A percentile compares a stretch with the other conserved stretches of the same genome.
phyloP scores from a whole-genome alignment of 148 eudicot species.

The Bassia scoparia region DNA sequence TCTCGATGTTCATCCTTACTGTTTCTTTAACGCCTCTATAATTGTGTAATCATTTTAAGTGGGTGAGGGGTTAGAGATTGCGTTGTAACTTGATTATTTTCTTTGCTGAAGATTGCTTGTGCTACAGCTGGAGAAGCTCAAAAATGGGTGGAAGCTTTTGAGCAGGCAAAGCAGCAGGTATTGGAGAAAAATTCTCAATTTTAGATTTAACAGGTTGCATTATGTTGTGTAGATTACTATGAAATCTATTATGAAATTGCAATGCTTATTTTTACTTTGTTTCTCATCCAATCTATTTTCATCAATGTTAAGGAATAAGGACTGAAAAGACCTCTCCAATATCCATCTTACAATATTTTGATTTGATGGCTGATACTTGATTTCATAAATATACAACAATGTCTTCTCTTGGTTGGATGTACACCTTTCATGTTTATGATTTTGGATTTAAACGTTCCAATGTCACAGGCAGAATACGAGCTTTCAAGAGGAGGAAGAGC shows the following conservation, averaged over 20 bases:
- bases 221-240: not conserved
- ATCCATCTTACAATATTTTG: not conserved
- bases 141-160: conserved; percentile 93
- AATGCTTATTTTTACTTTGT: not conserved
- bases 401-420: not conserved
- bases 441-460: not conserved
- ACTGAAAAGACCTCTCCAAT: not conserved
- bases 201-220: conserved; percentile 6
- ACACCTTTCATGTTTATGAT: not conserved
- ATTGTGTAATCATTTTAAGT: not conserved
- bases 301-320: not conserved
- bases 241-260: not conserved
- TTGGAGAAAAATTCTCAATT: not conserved
- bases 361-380: not conserved
- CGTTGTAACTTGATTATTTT: conserved; percentile 21
- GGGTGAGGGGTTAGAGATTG: conserved; percentile 11
- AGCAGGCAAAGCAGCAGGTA: conserved; percentile 90
- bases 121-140: conserved; percentile 73
- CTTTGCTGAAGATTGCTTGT: conserved; percentile 90
- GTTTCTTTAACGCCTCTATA: not conserved
- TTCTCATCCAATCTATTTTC: not conserved
- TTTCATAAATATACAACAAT: not conserved
- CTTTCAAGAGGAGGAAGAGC: conserved; percentile 62
- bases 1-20: not conserved
- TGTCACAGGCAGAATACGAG: conserved; percentile 70